A percentile compares a stretch with the other conserved stretches of the same genome.
phyloP scores from a whole-genome alignment of 768 basidiomycete genomes.

The Polyporus arcularius region DNA sequence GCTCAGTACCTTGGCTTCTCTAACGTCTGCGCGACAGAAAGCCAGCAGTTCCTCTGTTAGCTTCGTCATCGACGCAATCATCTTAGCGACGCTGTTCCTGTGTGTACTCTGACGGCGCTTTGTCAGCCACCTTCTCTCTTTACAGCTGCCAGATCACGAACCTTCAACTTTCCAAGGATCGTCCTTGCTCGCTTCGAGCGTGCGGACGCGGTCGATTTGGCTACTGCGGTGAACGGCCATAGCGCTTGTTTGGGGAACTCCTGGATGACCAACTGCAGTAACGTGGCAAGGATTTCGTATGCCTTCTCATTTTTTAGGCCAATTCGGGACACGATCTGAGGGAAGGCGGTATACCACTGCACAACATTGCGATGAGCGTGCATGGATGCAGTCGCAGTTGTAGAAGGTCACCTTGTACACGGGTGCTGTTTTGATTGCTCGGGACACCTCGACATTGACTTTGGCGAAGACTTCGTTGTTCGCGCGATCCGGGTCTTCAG shows the following conservation, averaged over 20 bases:
- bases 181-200: constrained; percentile 60
- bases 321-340: constrained; percentile 94
- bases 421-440: constrained; percentile 62
- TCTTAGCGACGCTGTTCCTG: constrained; percentile 44
- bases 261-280: constrained; percentile 75
- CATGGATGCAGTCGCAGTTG: background rate
- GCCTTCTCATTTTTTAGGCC: constrained; percentile 70
- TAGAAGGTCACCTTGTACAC: constrained; percentile 69
- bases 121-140: constrained; percentile 43
- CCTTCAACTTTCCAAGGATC: constrained; percentile 62
- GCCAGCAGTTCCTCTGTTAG: constrained; percentile 73
- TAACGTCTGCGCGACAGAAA: constrained; percentile 59
- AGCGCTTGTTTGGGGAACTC: constrained; percentile 89
- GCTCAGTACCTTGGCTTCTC: constrained; percentile 44
- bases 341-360: constrained; percentile 95
- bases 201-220: constrained; percentile 74
- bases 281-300: constrained; percentile 54
- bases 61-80: constrained; percentile 54
- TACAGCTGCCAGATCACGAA: constrained; percentile 34
- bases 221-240: constrained; percentile 89
- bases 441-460: constrained; percentile 49
- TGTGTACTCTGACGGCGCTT: constrained; percentile 33
- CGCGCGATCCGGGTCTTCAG: constrained; percentile 43
- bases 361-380: constrained; percentile 3
- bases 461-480: constrained; percentile 45